Evolutionary conservation across 768 basidiomycete genomes (phyloP).

Genomic region (Butyriboletus loyo): DNA sequence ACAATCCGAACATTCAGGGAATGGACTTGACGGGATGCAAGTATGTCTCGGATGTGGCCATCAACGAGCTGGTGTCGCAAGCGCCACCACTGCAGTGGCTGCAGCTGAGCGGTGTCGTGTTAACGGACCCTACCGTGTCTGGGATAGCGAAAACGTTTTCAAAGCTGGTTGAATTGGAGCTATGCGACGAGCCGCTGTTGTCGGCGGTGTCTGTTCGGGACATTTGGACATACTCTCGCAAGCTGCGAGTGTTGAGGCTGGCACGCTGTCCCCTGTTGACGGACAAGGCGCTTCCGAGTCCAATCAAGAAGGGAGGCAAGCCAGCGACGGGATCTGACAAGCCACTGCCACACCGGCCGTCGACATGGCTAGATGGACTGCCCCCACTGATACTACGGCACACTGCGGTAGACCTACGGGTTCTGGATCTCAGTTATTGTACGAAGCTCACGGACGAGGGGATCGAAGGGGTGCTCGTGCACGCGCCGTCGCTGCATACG

Average conservation of each 20-base stretch:
- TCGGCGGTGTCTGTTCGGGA: slow-evolving; percentile 71
- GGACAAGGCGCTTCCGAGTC: slow-evolving; percentile 74
- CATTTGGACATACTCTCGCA: slow-evolving; percentile 79
- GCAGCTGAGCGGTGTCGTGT: slow-evolving; percentile 62
- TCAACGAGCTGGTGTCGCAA: slow-evolving; percentile 67
- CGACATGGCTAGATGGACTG: slow-evolving; percentile 59
- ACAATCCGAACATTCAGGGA: slow-evolving; percentile 65
- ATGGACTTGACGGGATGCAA: slow-evolving; percentile 76
- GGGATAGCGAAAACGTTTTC: slow-evolving; percentile 74
- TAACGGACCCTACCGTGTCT: slow-evolving; percentile 61
- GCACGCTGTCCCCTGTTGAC: slow-evolving; percentile 75
- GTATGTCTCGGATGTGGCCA: slow-evolving; percentile 71
- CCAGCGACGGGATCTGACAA: slow-evolving; percentile 37
- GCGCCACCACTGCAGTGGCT: slow-evolving; percentile 71
- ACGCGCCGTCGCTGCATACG: slow-evolving; percentile 75
- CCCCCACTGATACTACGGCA: slow-evolving; percentile 63
- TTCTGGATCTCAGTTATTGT: slow-evolving; percentile 77
- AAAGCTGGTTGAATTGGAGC: slow-evolving; percentile 77
- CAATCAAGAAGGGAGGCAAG: slow-evolving; percentile 34
- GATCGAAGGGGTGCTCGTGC: slow-evolving; percentile 68
- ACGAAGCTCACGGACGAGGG: slow-evolving; percentile 68
- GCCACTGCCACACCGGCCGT: slow-evolving; percentile 53
- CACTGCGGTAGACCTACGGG: slow-evolving; percentile 68
- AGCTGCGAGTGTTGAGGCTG: slow-evolving; percentile 70
- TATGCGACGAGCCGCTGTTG: slow-evolving; percentile 64